Base-by-base conservation (phyloP, 768 basidiomycete genomes). In the Russula brevipes region DNA sequence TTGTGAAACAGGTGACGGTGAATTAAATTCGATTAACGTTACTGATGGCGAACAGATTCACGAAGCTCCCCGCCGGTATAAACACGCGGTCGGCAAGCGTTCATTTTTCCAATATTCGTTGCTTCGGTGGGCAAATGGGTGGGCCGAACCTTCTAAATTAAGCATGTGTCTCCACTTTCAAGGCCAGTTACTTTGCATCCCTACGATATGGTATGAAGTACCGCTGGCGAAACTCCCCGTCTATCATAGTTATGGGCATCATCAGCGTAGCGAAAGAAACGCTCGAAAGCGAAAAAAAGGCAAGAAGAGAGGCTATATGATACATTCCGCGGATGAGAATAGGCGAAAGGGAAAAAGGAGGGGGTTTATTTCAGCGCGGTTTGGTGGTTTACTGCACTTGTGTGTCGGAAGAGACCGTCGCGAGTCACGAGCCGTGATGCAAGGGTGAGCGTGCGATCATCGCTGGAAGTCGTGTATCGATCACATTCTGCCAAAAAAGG, bases 71-170 rank as follows among this genome's bases (percentile, higher is more conserved):
- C 45, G 52, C 52, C 31, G 38, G 57, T 36, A 46, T 33, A 31
- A 35, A 59, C 41, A 12, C 52, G 55, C 47, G 47, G 38, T 44
- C 51, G 45, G 57, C 57, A 52, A 63, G 53, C 41, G 46, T 55
- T 56, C 41, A 49, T 36, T 5, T 38, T 44, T 12, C 44, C 33
- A 56, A 46, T 19, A 3, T 14, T 45, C 8, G 53, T 38, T 54
- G 51, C 50, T 45, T 60, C 33, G 42, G 51, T 24, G 14, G 36
- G 35, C 3, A n/a, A 14, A 16, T 55, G 17, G 33, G 54, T 45
- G 49, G 63, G 42, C 54, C 58, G 39, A 55, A 64, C 58, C 63
- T 64, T 64, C 63, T 64, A 64, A 64, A 64, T 60, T 60, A 55
- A 60, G 63, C 42, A 60, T 55, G 54, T 39, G 47, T 64, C 53